phyloP scores from a whole-genome alignment of 2,329 filamentous ascomycete species.

The Aulographum hederae region DNA sequence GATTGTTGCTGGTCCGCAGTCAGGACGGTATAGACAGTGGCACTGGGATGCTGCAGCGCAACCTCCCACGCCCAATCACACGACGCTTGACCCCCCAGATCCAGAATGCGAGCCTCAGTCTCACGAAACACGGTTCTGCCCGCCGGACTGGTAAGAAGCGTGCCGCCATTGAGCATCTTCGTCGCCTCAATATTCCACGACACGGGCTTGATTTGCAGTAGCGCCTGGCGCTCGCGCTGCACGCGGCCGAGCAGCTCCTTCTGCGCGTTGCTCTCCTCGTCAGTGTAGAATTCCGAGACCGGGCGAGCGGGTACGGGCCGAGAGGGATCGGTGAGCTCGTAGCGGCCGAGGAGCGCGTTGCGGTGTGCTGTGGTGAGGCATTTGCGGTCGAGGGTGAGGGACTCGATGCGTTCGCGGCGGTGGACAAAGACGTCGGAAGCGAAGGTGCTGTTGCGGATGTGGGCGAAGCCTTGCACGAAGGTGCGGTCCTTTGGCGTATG shows the following conservation, averaged over 20 bases:
- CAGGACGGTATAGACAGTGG: slow-evolving; percentile 75
- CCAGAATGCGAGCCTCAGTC: slow-evolving; percentile 42
- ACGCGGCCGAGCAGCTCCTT: slow-evolving; percentile 11
- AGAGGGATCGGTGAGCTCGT: slow-evolving; percentile 44
- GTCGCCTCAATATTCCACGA: slow-evolving; percentile 46
- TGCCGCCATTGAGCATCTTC: slow-evolving; percentile 40
- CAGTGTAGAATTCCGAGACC: slow-evolving; percentile 7
- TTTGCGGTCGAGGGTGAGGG: slow-evolving; percentile 65
- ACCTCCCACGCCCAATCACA: slow-evolving; percentile 96
- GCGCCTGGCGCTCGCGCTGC: slow-evolving; percentile 67
- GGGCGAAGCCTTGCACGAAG: slow-evolving; percentile 77
- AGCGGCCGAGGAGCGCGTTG: slow-evolving; percentile 70
- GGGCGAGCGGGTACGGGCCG: background rate
- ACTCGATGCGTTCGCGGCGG: slow-evolving; percentile 70
- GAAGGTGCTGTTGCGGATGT: slow-evolving; percentile 47
- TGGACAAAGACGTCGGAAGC: slow-evolving; percentile 67
- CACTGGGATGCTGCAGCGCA: slow-evolving; percentile 66
- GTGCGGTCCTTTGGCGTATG: slow-evolving; percentile 40
- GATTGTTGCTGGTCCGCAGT: slow-evolving; percentile 26
- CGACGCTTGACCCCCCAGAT: slow-evolving; percentile 67
- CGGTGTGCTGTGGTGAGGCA: slow-evolving; percentile 55
- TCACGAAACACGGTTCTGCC: slow-evolving; percentile 8
- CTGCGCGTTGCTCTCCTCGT: slow-evolving; percentile 9
- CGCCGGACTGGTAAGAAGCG: slow-evolving; percentile 37
- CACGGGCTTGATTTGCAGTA: slow-evolving; percentile 45